Percentiles rank a stretch among this genome's conserved stretches.
Evolutionary conservation across 441 rosid genomes (phyloP).

Genomic region (Pelargonium citronellum): DNA sequence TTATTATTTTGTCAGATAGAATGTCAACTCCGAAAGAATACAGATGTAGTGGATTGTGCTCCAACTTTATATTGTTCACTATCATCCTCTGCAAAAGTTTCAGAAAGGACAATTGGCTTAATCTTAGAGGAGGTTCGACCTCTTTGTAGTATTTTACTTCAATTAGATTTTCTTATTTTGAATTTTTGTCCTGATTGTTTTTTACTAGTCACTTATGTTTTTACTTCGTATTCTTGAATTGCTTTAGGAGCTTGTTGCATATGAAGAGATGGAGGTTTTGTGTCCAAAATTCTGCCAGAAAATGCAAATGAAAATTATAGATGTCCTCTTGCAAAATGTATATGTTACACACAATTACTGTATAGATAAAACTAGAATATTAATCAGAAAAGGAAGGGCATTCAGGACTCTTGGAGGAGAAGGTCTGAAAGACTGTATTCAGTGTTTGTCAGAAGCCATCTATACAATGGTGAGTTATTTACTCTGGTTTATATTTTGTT

Average conservation of each 20-base stretch:
- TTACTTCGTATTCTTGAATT: slow-evolving; percentile 8
- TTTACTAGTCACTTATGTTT: slow-evolving; percentile 5
- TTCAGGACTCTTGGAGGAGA: slow-evolving; percentile 50
- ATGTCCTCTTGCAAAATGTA: slow-evolving; percentile 51
- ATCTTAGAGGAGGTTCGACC: slow-evolving; percentile 76
- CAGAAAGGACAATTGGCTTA: slow-evolving; percentile 45
- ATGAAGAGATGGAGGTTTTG: slow-evolving; percentile 44
- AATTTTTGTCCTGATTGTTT: slow-evolving; percentile 1
- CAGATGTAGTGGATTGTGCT: slow-evolving; percentile 33
- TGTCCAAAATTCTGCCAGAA: slow-evolving; percentile 48
- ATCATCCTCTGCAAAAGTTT: slow-evolving; percentile 38
- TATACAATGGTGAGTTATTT: slow-evolving; percentile 43
- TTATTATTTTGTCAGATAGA: slow-evolving; percentile 50
- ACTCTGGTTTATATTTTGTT: slow-evolving; percentile 10
- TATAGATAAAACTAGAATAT: slow-evolving; percentile 50
- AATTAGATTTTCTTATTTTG: background rate
- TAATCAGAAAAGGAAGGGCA: slow-evolving; percentile 57
- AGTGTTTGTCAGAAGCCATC: slow-evolving; percentile 67
- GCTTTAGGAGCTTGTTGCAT: slow-evolving; percentile 68
- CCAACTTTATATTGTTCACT: slow-evolving; percentile 49
- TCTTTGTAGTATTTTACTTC: slow-evolving; percentile 11
- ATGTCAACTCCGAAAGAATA: slow-evolving; percentile 38
- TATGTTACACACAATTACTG: slow-evolving; percentile 31
- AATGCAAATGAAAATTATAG: slow-evolving; percentile 49
- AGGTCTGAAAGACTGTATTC: slow-evolving; percentile 44